Evolutionary conservation across 495 filamentous ascomycete genomes (phyloP), one percentile per base, ranked within the genome.

Genomic region (Penicillium angulare): DNA sequence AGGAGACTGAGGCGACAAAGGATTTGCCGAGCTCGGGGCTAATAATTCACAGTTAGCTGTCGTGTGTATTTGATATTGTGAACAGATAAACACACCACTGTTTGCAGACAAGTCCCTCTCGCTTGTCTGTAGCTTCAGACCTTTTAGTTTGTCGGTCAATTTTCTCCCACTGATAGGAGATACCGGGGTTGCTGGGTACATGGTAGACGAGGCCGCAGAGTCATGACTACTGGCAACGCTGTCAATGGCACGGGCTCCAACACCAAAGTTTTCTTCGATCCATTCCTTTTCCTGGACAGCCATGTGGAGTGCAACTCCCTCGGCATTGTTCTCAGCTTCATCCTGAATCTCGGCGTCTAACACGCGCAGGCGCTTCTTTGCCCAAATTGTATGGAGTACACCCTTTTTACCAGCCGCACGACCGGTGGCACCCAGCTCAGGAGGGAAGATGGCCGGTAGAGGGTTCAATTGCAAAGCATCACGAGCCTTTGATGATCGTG

Each of bases 361-460:
- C 20, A 86, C 83, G 18, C 79, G 82, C 18, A 92, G 70, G 13
- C 88, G 76, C 64, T 86, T 84, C 74, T 88, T 87, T 18, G 83
- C 89, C 86, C 88, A 95, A 45, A 87, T 82, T 7, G 87, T 91
- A 60, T 92, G 89, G 49, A 92, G 65, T 3, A 92, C 88, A 7
- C 89, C 89, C 40, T 88, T 86, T 60, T 83, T 86, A 12, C 88
- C 88, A 1, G 83, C 78, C 0, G 85, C 77, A 5, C 80, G 76
- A 0, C 80, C 82, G 3, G 80, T 84, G 1, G 79, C 74, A 1
- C 86, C 84, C 22, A 92, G 67, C 47, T 84, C 85, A 0, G 85
- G 81, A 0, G 86, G 85, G 63, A 89, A 92, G 44, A 95, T 90
- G 10, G 88, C 89, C 6, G 88, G 89, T 46, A 92, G 72, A 6